phyloP scores from a whole-genome alignment of 2,329 filamentous ascomycete species.

The Pleoardoris graminearum region DNA sequence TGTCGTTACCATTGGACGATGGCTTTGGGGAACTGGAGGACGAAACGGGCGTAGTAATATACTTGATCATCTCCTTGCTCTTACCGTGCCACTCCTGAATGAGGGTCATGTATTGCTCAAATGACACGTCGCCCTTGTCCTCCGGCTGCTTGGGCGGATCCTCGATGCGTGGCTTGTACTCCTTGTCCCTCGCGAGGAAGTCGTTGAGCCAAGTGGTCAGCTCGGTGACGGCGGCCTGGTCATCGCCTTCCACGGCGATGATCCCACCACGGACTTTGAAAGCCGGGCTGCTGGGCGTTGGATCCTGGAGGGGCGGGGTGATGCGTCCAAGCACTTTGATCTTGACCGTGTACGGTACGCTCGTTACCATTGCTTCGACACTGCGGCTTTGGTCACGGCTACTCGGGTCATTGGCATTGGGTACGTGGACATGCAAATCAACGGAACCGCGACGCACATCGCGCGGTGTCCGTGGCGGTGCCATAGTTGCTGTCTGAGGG shows the following conservation, averaged over 20 bases:
- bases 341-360: conserved; percentile 73
- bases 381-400: conserved; percentile 51
- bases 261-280: conserved; percentile 70
- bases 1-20: conserved; percentile 15
- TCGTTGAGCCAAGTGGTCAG: conserved; percentile 67
- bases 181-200: conserved; percentile 56
- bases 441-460: conserved; percentile 26
- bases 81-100: conserved; percentile 76
- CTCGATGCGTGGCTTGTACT: conserved; percentile 55
- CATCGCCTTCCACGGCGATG: conserved; percentile 79
- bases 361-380: conserved; percentile 73
- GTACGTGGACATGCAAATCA: conserved; percentile 28
- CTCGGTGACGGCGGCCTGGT: conserved; percentile 63
- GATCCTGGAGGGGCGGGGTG: conserved; percentile 63
- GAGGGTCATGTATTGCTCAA: conserved; percentile 64
- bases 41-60: conserved; percentile 49
- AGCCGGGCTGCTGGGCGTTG: conserved; percentile 26
- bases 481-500: conserved; percentile 38
- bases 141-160: conserved; percentile 51
- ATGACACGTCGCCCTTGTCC: conserved; percentile 38
- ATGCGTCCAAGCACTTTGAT: conserved; percentile 76
- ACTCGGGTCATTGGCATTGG: conserved; percentile 30
- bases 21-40: conserved; percentile 4
- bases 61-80: conserved; percentile 69
- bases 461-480: conserved; percentile 39